phyloP scores from a whole-genome alignment of 2,329 filamentous ascomycete genomes.

The Claviceps monticola region DNA sequence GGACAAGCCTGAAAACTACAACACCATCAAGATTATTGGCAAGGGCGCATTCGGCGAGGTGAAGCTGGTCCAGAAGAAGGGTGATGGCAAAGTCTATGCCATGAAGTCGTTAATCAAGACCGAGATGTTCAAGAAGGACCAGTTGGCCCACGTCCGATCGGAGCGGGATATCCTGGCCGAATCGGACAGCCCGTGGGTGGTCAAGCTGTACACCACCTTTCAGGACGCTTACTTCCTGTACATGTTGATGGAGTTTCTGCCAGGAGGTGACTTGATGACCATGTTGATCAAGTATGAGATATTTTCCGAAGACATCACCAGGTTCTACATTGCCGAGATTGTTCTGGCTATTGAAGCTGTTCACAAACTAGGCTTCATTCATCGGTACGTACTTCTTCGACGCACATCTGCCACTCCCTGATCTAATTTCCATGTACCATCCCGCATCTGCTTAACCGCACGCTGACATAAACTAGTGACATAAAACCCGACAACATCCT shows the following conservation, averaged over 20 bases:
- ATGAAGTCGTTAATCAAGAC: conserved; percentile 98
- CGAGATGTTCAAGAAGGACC: conserved; percentile 99
- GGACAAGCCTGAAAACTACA: conserved; percentile 88
- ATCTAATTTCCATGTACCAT: neutral
- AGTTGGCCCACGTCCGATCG: conserved; percentile 90
- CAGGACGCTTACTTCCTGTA: conserved; percentile 94
- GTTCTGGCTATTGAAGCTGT: conserved; percentile 97
- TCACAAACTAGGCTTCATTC: conserved; percentile 94
- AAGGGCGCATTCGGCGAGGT: conserved; percentile 99
- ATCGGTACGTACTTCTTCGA: conserved; percentile 54
- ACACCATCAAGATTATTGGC: conserved; percentile 93
- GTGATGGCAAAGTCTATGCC: conserved; percentile 92
- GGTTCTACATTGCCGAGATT: conserved; percentile 98
- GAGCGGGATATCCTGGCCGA: conserved; percentile 96
- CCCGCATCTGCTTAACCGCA: neutral
- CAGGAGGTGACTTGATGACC: conserved; percentile 96
- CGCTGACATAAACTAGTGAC: conserved; percentile 44
- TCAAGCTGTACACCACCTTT: conserved; percentile 96
- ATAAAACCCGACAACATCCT: conserved; percentile 99
- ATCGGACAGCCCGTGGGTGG: conserved; percentile 98
- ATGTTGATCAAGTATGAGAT: conserved; percentile 99
- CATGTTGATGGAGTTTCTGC: conserved; percentile 98
- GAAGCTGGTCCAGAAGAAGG: conserved; percentile 91
- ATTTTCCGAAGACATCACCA: conserved; percentile 95
- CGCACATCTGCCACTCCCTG: neutral